Evolutionary conservation across 768 basidiomycete species (phyloP), one percentile per base, ranked within the genome.

Genomic region (Gelatoporia subvermispora): DNA sequence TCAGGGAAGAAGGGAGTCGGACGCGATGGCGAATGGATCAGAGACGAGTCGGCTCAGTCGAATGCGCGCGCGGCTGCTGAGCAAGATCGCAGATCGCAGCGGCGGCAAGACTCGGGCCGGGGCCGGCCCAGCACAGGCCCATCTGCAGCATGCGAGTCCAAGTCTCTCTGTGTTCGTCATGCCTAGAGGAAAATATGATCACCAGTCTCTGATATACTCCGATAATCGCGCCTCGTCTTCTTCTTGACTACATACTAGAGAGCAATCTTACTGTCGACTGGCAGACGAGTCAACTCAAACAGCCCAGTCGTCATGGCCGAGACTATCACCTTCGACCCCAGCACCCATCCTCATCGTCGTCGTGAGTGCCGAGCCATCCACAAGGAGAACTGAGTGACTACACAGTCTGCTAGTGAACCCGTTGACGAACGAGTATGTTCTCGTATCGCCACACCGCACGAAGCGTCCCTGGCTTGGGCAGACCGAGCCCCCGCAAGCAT

Each of bases 391-490:
- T 44, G 34, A 50, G 31, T 51, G 43, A 24, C 38, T 8, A n/a
- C 8, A 35, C 24, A 45, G 8, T 31, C 17, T 21, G 18, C 44
- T 59, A 93, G 90, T 79, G 62, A 94, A 94, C 59, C 89, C 92
- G 3, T 76, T 94, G 49, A 82, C 79, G 0, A 76, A 79, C 50
- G 84, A 85, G 57, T 74, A 88, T 60, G 70, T 93, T 47, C 81
- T 94, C 28, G 86, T 93, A 31, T 93, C 91, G 35, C 90, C 93
- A 0, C 93, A 95, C 65, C 85, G 93, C 44, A 90, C 76, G 8
- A 91, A 88, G 59, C 81, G 93, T 17, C 93, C 93, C 13, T 96
- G 93, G 93, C 75, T 84, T 35, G 93, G 93, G 24, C 90, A 94
- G 62, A 80, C 81, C 1, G 93, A 95, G 53, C 64, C 81, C 1